Conservation (phyloP, 1,284 basidiomycete genomes). For the Takashimella koratensis region DNA sequence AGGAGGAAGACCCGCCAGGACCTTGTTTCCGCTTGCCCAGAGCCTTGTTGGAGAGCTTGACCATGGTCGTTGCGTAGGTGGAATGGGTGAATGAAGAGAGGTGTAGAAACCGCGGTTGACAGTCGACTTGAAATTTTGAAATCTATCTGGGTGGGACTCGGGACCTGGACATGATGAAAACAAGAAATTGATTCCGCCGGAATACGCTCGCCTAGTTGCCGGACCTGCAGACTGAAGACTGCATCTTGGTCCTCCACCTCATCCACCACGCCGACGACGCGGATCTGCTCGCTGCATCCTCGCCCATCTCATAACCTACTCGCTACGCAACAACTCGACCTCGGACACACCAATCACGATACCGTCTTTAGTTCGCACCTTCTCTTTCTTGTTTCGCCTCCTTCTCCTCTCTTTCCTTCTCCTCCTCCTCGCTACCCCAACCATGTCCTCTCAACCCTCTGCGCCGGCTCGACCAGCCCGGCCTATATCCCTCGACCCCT, state of each 20-base stretch:
- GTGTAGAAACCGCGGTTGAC: too few relatives aligned
- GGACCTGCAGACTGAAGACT: too few relatives aligned
- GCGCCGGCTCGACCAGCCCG: background rate
- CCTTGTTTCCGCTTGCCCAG: constrained; percentile 36
- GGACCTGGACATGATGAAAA: background rate
- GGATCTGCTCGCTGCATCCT: too few relatives aligned
- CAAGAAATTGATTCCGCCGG: background rate
- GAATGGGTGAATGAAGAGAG: too few relatives aligned
- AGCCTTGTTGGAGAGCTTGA: constrained; percentile 33
- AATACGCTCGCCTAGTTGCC: background rate
- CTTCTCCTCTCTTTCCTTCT: constrained; percentile 1
- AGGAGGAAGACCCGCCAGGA: constrained; percentile 5
- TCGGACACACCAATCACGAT: background rate
- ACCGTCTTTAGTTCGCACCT: background rate
- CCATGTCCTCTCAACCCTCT: background rate
- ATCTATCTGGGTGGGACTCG: background rate
- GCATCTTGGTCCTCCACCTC: too few relatives aligned
- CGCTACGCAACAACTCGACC: background rate
- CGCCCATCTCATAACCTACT: background rate
- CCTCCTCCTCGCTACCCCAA: background rate
- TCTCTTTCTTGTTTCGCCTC: constrained; percentile 1
- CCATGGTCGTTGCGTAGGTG: constrained; percentile 20
- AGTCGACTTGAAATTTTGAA: constrained; percentile 6
- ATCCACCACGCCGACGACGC: too few relatives aligned
- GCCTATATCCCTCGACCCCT: background rate